A percentile compares a stretch with the other conserved stretches of the same genome.
Evolutionary conservation across 805 yeast genomes (phyloP).

Genomic region (Vanderwaltozyma yarrowii): DNA sequence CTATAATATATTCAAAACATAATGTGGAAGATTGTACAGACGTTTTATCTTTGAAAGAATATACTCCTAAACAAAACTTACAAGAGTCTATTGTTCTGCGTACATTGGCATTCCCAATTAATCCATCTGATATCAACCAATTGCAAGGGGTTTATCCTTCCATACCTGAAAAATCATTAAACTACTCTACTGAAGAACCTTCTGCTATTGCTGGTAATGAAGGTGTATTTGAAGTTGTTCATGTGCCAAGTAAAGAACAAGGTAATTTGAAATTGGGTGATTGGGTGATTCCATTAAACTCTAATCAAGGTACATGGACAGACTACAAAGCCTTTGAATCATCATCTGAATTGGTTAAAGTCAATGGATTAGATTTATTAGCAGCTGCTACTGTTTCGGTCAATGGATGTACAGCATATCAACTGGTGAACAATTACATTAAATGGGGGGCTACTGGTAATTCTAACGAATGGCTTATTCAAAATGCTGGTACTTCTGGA

Average conservation of each 20-base stretch:
- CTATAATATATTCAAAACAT: slow-evolving; percentile 24
- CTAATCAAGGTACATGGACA: slow-evolving; percentile 87
- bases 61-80: slow-evolving; percentile 20
- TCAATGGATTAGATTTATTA: slow-evolving; percentile 40
- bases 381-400: slow-evolving; percentile 87
- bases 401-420: slow-evolving; percentile 87
- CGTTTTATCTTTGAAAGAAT: slow-evolving; percentile 20
- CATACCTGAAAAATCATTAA: slow-evolving; percentile 45
- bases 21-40: slow-evolving; percentile 22
- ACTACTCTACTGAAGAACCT: slow-evolving; percentile 51
- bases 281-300: slow-evolving; percentile 72
- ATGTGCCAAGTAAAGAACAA: slow-evolving; percentile 46
- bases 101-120: slow-evolving; percentile 72
- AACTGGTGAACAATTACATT: slow-evolving; percentile 64
- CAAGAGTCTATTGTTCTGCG: slow-evolving; percentile 40
- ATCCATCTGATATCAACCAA: slow-evolving; percentile 86
- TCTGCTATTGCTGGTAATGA: slow-evolving; percentile 89
- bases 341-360: slow-evolving; percentile 42
- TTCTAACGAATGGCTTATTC: slow-evolving; percentile 77
- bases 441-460: slow-evolving; percentile 15
- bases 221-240: slow-evolving; percentile 80
- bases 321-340: slow-evolving; percentile 58
- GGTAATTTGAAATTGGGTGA: slow-evolving; percentile 52
- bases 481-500: slow-evolving; percentile 93
- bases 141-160: slow-evolving; percentile 79